These are phyloP conservation scores for Hyaloscypha finlandica DNA, from an alignment of 495 filamentous ascomycete species.

Conservation along the genomic window DNA sequence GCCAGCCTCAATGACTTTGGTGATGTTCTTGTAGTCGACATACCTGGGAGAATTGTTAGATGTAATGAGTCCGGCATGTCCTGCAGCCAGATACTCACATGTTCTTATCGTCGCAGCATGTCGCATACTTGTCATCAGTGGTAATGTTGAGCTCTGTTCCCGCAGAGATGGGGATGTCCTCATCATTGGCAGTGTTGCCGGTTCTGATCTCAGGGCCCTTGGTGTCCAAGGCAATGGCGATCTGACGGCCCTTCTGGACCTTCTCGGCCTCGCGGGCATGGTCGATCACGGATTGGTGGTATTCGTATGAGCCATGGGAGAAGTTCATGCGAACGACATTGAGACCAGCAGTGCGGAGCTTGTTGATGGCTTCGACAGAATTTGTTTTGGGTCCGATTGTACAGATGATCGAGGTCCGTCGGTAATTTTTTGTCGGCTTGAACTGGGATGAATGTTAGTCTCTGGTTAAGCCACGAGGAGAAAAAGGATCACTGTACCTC, in stretches of 20 bases:
- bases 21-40: constrained; percentile 99
- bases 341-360: constrained; percentile 83
- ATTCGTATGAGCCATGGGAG: constrained; percentile 95
- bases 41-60: constrained; percentile 59
- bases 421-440: constrained; percentile 80
- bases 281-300: constrained; percentile 96
- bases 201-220: constrained; percentile 99
- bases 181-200: constrained; percentile 83
- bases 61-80: background rate
- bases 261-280: constrained; percentile 84
- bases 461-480: background rate
- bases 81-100: constrained; percentile 63
- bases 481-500: background rate
- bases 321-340: constrained; percentile 99
- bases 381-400: constrained; percentile 99
- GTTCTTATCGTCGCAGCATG: constrained; percentile 79
- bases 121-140: constrained; percentile 93
- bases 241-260: constrained; percentile 71
- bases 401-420: constrained; percentile 96
- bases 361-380: constrained; percentile 93
- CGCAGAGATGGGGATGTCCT: constrained; percentile 81
- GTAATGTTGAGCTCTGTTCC: constrained; percentile 90
- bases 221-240: constrained; percentile 97
- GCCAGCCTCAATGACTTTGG: constrained; percentile 91
- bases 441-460: constrained; percentile 47